Conservation (phyloP, 73 alveolate genomes). For the Tetrahymena borealis region DNA sequence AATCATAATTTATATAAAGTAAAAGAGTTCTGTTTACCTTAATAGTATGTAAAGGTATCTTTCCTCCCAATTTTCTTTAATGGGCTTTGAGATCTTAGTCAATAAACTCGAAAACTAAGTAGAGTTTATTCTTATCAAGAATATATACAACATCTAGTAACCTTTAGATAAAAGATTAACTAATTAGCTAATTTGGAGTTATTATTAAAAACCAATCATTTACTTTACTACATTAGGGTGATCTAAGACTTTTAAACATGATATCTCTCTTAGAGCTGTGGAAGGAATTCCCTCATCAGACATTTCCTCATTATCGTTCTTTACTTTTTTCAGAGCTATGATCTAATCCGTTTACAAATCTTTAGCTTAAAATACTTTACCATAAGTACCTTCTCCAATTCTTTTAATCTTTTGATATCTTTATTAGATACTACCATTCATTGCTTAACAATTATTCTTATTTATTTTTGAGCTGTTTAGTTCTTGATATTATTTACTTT, state of each 20-base stretch:
- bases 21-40: neutral
- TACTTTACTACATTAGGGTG: slow-evolving; percentile 38
- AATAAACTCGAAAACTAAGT: slow-evolving; percentile 66
- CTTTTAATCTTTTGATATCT: slow-evolving; percentile 20
- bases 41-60: neutral
- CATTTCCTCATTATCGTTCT: slow-evolving; percentile 3
- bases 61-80: neutral
- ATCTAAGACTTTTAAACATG: slow-evolving; percentile 12
- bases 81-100: slow-evolving; percentile 63
- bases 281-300: slow-evolving; percentile 27
- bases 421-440: neutral
- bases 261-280: slow-evolving; percentile 29
- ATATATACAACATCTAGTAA: neutral
- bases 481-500: neutral
- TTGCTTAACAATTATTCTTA: no score
- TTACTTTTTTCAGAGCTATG: slow-evolving; percentile 28
- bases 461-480: no score
- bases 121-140: neutral
- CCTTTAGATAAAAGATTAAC: neutral
- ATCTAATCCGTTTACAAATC: slow-evolving; percentile 12
- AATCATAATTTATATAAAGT: no score
- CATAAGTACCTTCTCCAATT: slow-evolving; percentile 42
- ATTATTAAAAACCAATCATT: neutral
- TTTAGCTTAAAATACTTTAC: slow-evolving; percentile 18
- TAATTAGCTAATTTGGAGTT: neutral